These are phyloP conservation scores for Hypoxylon sp. DNA, from an alignment of 2,329 filamentous ascomycete species.

Conservation along the genomic window DNA sequence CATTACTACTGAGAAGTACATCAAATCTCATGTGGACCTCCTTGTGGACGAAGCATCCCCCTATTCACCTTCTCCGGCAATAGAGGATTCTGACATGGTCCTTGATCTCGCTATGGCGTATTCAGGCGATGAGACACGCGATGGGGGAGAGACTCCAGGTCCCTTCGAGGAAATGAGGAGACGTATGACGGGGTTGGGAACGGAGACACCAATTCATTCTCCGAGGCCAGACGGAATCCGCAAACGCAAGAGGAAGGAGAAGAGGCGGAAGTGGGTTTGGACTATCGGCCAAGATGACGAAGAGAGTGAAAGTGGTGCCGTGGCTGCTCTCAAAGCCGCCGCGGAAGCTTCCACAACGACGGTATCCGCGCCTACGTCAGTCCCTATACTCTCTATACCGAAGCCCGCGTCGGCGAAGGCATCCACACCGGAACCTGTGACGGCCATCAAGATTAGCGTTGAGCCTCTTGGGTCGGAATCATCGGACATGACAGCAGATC, in stretches of 20 bases:
- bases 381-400: slow-evolving; percentile 8
- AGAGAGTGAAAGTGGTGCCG: slow-evolving; percentile 60
- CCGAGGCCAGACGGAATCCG: slow-evolving; percentile 61
- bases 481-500: slow-evolving; percentile 35
- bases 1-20: slow-evolving; percentile 74
- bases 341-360: slow-evolving; percentile 49
- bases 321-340: slow-evolving; percentile 58
- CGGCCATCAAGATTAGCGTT: slow-evolving; percentile 54
- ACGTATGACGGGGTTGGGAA: slow-evolving; percentile 65
- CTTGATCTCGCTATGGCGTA: slow-evolving; percentile 68
- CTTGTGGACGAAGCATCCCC: slow-evolving; percentile 71
- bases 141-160: slow-evolving; percentile 74
- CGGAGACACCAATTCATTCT: slow-evolving; percentile 60
- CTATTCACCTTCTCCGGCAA: slow-evolving; percentile 58
- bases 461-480: slow-evolving; percentile 55
- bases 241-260: slow-evolving; percentile 70
- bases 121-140: slow-evolving; percentile 67
- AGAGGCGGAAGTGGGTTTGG: slow-evolving; percentile 76
- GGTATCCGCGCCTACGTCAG: slow-evolving; percentile 22
- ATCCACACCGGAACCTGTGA: slow-evolving; percentile 43
- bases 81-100: slow-evolving; percentile 58
- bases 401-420: slow-evolving; percentile 26
- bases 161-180: slow-evolving; percentile 75
- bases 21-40: slow-evolving; percentile 74
- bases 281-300: slow-evolving; percentile 70